A percentile compares a stretch with the other conserved stretches of the same genome.
phyloP scores from a whole-genome alignment of 192 early-diverging fungal species.

The Polychytrium aggregatum region DNA sequence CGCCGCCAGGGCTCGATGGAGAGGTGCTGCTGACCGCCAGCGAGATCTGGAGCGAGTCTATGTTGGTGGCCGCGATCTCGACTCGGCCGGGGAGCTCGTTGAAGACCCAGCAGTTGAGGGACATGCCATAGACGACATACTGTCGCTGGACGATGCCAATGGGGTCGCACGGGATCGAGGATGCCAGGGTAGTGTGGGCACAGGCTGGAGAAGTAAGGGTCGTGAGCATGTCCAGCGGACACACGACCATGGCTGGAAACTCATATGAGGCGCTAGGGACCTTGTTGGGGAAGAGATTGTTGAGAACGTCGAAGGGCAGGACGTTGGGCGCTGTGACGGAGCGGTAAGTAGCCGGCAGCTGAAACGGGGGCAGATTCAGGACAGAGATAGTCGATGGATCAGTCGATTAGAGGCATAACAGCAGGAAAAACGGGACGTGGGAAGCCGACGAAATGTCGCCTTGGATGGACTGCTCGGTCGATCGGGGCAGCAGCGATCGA shows the following conservation, averaged over 20 bases:
- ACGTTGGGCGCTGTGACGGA: slow-evolving; percentile 22
- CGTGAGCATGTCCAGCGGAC: slow-evolving; percentile 10
- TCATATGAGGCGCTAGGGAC: slow-evolving; percentile 28
- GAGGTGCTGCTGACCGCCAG: slow-evolving; percentile 11
- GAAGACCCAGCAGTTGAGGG: slow-evolving; percentile 20
- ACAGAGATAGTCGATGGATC: too few relatives aligned
- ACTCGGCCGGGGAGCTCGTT: slow-evolving; percentile 15
- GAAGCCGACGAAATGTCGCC: too few relatives aligned
- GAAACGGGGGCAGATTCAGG: background rate
- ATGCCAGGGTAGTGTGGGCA: slow-evolving; percentile 6
- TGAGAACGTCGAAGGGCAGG: slow-evolving; percentile 19
- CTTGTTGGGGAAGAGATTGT: slow-evolving; percentile 24
- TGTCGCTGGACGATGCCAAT: slow-evolving; percentile 4
- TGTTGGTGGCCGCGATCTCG: slow-evolving; percentile 9
- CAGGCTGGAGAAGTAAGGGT: too few relatives aligned
- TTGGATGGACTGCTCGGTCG: too few relatives aligned
- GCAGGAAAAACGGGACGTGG: too few relatives aligned
- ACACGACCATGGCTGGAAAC: slow-evolving; percentile 34
- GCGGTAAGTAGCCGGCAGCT: slow-evolving; percentile 35
- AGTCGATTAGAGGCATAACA: too few relatives aligned
- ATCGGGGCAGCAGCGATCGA: too few relatives aligned
- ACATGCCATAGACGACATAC: slow-evolving; percentile 11
- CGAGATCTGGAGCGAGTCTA: slow-evolving; percentile 15
- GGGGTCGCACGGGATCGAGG: slow-evolving; percentile 18
- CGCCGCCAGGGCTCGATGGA: slow-evolving; percentile 10